Evolutionary conservation across 495 filamentous ascomycete species (phyloP).

Genomic region (Trichoderma asperelloides): DNA sequence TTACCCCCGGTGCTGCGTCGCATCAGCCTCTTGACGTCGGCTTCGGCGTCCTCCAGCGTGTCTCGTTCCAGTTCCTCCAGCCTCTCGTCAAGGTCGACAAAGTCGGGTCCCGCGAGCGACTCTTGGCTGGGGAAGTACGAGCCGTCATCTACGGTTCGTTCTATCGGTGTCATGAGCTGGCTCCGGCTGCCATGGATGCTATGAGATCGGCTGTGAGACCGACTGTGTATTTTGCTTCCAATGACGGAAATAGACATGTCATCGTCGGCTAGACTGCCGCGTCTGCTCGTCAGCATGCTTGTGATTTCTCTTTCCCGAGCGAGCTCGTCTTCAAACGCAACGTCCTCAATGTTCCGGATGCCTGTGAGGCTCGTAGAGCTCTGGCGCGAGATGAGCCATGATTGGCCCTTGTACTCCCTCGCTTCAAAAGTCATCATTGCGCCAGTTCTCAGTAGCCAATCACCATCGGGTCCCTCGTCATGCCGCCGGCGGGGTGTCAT

Average conservation of each 20-base stretch:
- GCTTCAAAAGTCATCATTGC: constrained; percentile 60
- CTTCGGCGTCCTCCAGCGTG: constrained; percentile 43
- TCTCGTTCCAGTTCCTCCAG: constrained; percentile 32
- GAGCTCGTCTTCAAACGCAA: constrained; percentile 31
- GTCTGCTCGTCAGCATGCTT: constrained; percentile 27
- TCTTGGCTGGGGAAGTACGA: constrained; percentile 41
- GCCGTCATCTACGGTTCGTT: background rate
- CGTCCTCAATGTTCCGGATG: constrained; percentile 33
- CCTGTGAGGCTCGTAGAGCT: constrained; percentile 60
- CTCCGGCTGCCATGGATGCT: constrained; percentile 25
- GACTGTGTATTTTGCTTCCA: constrained; percentile 31
- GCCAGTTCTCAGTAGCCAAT: constrained; percentile 70
- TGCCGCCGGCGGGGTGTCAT: constrained; percentile 19
- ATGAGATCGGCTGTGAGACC: constrained; percentile 9
- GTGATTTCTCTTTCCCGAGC: constrained; percentile 27
- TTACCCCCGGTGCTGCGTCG: constrained; percentile 55
- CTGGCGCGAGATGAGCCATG: constrained; percentile 64
- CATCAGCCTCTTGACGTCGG: constrained; percentile 44
- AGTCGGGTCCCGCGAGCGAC: constrained; percentile 45
- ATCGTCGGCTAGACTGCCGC: constrained; percentile 29
- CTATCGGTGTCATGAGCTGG: constrained; percentile 13
- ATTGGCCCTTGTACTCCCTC: constrained; percentile 69
- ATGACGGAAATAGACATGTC: constrained; percentile 35
- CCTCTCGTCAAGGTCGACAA: constrained; percentile 46
- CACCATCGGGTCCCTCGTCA: constrained; percentile 34